phyloP scores from a whole-genome alignment of 345 rosid species.

The rapeseed (Brassica napus) region DNA sequence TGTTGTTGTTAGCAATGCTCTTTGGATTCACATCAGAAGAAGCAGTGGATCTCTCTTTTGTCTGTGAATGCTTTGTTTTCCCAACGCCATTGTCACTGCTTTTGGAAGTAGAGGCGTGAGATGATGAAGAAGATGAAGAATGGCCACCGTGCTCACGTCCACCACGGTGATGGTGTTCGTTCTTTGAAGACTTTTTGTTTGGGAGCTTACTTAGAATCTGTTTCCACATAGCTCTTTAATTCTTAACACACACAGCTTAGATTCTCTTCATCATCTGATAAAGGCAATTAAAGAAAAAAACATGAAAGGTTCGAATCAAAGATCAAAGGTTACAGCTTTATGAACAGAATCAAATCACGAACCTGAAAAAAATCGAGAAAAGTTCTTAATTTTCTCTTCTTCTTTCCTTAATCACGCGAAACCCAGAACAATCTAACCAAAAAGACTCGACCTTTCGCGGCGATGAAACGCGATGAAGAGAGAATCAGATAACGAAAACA shows the following conservation, averaged over 20 bases:
- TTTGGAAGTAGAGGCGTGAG: slow-evolving; percentile 48
- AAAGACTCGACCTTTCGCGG: slow-evolving; percentile 28
- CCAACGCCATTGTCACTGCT: slow-evolving; percentile 39
- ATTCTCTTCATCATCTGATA: slow-evolving; percentile 30
- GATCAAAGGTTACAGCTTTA: slow-evolving; percentile 24
- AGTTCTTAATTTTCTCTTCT: slow-evolving; percentile 18
- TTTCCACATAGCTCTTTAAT: slow-evolving; percentile 56
- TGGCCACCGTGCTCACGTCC: slow-evolving; percentile 58
- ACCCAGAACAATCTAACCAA: slow-evolving; percentile 1
- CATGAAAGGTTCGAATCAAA: slow-evolving; percentile 19
- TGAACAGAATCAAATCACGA: slow-evolving; percentile 34
- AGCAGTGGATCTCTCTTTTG: slow-evolving; percentile 35
- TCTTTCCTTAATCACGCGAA: slow-evolving; percentile 22
- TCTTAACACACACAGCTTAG: slow-evolving; percentile 27
- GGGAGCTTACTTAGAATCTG: slow-evolving; percentile 88
- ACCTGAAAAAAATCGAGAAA: slow-evolving; percentile 34
- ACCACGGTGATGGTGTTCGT: slow-evolving; percentile 44
- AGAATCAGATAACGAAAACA: slow-evolving; percentile 32
- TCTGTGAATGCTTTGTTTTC: slow-evolving; percentile 23
- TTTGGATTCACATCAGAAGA: slow-evolving; percentile 44
- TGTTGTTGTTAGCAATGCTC: slow-evolving; percentile 41
- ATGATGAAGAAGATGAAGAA: slow-evolving; percentile 36
- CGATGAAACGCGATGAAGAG: background rate
- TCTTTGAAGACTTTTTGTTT: slow-evolving; percentile 71
- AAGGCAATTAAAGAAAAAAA: background rate